phyloP scores from a whole-genome alignment of 805 yeast genomes.

The Schizosaccharomyces japonicus region DNA sequence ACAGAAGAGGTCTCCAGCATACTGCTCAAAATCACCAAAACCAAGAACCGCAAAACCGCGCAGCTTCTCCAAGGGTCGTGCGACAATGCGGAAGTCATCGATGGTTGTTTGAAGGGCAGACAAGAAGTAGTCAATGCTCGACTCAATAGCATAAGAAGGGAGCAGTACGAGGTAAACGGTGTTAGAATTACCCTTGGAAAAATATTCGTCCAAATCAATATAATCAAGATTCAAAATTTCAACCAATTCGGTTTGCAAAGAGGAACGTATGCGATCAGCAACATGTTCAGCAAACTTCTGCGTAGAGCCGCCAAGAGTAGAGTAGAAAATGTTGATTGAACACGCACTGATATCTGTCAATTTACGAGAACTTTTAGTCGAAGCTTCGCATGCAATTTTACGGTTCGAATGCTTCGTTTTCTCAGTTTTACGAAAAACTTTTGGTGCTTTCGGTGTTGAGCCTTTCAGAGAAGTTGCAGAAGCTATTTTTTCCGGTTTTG shows the following conservation, averaged over 20 bases:
- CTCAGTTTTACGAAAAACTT: too few relatives aligned
- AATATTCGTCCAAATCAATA: conserved; percentile 62
- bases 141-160: conserved; percentile 81
- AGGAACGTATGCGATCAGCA: conserved; percentile 17
- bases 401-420: too few relatives aligned
- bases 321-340: conserved; percentile 32
- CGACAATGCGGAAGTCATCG: conserved; percentile 68
- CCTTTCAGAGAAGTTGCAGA: too few relatives aligned
- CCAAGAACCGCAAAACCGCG: conserved; percentile 73
- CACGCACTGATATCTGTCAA: too few relatives aligned
- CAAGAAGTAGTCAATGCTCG: conserved; percentile 70
- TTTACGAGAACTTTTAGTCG: too few relatives aligned
- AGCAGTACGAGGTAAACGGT: conserved; percentile 44
- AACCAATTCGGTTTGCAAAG: conserved; percentile 15
- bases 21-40: conserved; percentile 65
- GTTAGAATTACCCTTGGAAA: conserved; percentile 16
- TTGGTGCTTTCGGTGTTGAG: too few relatives aligned
- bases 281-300: conserved; percentile 40
- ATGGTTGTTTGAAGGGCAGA: conserved; percentile 60
- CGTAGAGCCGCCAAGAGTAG: conserved; percentile 69
- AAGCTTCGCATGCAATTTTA: too few relatives aligned
- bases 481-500: too few relatives aligned
- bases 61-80: conserved; percentile 43
- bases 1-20: conserved; percentile 57
- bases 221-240: conserved; percentile 50